A percentile compares a stretch with the other conserved stretches of the same genome.
phyloP scores from a whole-genome alignment of 2,329 filamentous ascomycete genomes.

The Colletotrichum cordylinicola region DNA sequence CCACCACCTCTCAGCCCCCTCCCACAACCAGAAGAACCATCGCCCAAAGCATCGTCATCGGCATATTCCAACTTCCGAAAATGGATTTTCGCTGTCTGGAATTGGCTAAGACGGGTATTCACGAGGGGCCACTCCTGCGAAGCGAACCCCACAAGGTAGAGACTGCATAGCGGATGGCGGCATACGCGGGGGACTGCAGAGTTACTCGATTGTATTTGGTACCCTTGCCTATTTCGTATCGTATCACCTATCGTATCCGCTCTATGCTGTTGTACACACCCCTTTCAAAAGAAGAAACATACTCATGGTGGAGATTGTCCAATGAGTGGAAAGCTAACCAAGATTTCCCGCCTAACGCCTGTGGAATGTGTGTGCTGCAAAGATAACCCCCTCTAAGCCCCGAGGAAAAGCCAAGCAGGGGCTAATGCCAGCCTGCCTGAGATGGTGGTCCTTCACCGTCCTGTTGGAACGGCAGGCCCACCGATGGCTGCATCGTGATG shows the following conservation, averaged over 20 bases:
- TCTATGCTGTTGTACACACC: neutral
- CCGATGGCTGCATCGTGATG: neutral
- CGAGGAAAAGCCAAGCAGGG: neutral
- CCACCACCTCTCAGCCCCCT: conserved; percentile 9
- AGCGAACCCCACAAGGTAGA: neutral
- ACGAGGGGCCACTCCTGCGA: neutral
- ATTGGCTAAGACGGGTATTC: neutral
- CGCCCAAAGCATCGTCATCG: neutral
- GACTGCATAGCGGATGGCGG: neutral
- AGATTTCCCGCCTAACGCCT: neutral
- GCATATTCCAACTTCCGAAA: conserved; percentile 5
- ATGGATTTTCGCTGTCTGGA: neutral
- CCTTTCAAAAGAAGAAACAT: neutral
- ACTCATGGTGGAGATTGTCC: neutral
- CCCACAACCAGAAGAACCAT: neutral
- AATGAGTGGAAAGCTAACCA: neutral
- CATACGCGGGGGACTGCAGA: neutral
- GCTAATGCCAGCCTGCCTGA: neutral
- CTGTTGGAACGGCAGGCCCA: neutral
- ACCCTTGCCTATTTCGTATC: neutral
- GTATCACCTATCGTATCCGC: neutral
- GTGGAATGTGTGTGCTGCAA: neutral
- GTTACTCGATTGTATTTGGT: neutral
- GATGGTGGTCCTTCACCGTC: neutral
- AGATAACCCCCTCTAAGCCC: neutral